Base-by-base conservation (phyloP, 306 rosid species). In the Rosa persica region DNA sequence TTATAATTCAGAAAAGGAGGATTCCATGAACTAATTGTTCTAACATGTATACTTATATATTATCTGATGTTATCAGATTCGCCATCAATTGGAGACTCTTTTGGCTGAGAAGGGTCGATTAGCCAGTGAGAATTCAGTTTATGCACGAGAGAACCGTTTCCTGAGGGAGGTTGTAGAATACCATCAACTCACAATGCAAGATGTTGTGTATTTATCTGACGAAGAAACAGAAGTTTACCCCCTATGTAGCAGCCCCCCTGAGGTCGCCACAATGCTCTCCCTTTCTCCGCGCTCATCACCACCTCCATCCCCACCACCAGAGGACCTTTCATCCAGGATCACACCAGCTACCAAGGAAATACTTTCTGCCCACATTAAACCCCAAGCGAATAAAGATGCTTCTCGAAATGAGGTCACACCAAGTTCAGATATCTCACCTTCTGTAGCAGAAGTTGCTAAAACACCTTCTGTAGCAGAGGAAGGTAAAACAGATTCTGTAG, bases 121-220 rank as follows among this genome's bases (percentile, higher is more conserved):
- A 83, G 99, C 98, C 0, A 82, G 85, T 52, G 99, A 93, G 83
- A 96, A 96, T 23, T 92, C 94, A 75, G 86, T 90, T 82, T 93
- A 90, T 80, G 87, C 99, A 0, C 85, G 98, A 4, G 99, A 96
- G 81, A 96, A 96, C 73, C 96, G 99, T 17, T 96, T 96, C 84
- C 82, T 93, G 19, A 93, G 98, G 88, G 99, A 96, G 83, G 84
- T 96, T 46, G 99, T 96, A 75, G 99, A 96, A 62, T 96, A 92
- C 79, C 99, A 96, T 77, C 99, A 96, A 79, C 94, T 96, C 38
- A 96, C 96, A 0, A 91, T 88, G 99, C 99, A 96, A 83, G 97
- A 96, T 76, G 93, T 96, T 52, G 98, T 96, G 62, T 89, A 93
- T 70, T 75, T 96, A 23, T 93, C 91, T 65, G 99, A 96, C 61